phyloP scores from a whole-genome alignment of 148 eudicot species.

The Vaccinium macrocarpon region DNA sequence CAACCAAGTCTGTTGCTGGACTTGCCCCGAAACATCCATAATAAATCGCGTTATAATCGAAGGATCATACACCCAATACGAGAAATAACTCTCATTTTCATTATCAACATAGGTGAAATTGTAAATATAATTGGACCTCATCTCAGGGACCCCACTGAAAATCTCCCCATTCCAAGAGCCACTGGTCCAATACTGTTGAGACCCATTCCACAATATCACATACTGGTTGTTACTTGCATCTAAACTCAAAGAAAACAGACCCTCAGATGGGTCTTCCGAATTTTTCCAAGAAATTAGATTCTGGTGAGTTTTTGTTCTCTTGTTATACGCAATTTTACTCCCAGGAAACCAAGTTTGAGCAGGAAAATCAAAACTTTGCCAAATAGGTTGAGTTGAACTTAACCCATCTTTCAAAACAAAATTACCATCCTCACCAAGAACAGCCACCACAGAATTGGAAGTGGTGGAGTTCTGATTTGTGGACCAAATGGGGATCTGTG shows the following conservation, averaged over 20 bases:
- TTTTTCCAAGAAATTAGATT: no score
- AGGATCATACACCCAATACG: constrained; percentile 31
- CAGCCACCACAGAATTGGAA: not conserved
- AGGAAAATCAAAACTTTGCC: no score
- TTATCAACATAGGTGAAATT: constrained; percentile 49
- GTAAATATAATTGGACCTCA: constrained; percentile 42
- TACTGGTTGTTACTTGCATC: constrained; percentile 31
- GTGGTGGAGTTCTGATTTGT: no score
- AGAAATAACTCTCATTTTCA: constrained; percentile 54
- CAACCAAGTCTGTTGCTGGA: constrained; percentile 42
- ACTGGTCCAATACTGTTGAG: constrained; percentile 33
- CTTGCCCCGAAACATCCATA: constrained; percentile 54
- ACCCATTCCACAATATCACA: constrained; percentile 42
- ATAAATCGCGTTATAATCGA: constrained; percentile 44
- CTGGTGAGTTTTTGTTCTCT: no score
- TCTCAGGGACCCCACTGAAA: constrained; percentile 55
- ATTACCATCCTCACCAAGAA: constrained; percentile 49
- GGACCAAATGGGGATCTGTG: no score
- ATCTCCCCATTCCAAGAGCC: constrained; percentile 47
- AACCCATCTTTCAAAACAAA: constrained; percentile 35
- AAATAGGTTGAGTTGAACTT: not conserved
- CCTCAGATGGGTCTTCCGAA: constrained; percentile 6
- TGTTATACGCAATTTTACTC: no score
- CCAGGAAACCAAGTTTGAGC: no score
- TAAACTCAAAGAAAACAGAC: constrained; percentile 43